Conservation (phyloP, 768 basidiomycete genomes). For the Hebeloma cylindrosporum region DNA sequence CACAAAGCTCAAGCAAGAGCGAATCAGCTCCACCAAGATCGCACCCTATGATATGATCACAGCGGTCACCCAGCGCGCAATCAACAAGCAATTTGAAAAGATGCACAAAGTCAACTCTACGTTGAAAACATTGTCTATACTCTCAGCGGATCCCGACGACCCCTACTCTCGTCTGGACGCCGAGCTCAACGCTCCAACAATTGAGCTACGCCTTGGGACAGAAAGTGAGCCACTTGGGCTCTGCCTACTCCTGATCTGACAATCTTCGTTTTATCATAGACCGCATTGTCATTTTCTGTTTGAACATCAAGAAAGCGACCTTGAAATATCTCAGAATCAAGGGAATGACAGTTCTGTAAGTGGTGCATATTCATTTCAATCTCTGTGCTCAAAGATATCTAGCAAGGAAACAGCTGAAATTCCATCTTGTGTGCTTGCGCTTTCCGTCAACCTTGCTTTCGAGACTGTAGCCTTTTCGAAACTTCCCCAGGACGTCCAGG, state of each 20-base stretch:
- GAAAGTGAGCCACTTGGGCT: not conserved
- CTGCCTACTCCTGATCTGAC: not conserved
- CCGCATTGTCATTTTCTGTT: not conserved
- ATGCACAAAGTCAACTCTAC: slow-evolving; percentile 2
- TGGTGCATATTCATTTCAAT: too few relatives aligned
- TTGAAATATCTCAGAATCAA: not conserved
- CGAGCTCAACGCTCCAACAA: not conserved
- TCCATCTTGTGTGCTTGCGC: not conserved
- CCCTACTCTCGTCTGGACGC: not conserved
- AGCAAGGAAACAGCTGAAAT: not conserved
- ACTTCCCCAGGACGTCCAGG: not conserved
- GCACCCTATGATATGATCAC: not conserved
- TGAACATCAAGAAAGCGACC: not conserved
- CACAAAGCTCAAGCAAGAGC: not conserved
- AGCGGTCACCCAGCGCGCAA: not conserved
- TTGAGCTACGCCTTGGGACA: not conserved
- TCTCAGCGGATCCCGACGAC: not conserved
- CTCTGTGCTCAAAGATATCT: too few relatives aligned
- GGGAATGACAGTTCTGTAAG: not conserved
- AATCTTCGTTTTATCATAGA: not conserved
- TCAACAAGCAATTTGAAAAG: not conserved
- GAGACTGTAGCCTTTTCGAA: not conserved
- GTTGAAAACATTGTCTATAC: not conserved
- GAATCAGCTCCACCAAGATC: not conserved
- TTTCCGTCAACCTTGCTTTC: not conserved